Evolutionary conservation across 2,329 filamentous ascomycete species (phyloP).

Genomic region (Purpureocillium lavendulum): DNA sequence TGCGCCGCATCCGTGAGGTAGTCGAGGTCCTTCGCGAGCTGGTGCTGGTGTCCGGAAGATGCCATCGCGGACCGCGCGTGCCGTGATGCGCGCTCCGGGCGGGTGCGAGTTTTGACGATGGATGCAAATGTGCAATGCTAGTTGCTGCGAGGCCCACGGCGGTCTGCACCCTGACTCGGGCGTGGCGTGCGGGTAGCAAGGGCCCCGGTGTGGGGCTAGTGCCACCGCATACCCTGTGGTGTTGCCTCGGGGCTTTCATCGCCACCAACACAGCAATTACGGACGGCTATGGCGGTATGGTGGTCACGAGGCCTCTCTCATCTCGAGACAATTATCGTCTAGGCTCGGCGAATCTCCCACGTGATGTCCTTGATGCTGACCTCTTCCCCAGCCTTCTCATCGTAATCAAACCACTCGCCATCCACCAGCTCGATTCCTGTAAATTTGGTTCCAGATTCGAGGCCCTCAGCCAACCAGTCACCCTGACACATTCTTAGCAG

Average conservation of each 20-base stretch:
- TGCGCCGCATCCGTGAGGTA: constrained; percentile 54
- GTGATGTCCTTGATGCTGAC: constrained; percentile 85
- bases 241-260: too few species aligned
- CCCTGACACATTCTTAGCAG: constrained; percentile 44
- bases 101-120: too few species aligned
- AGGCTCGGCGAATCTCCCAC: constrained; percentile 76
- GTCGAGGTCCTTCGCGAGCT: constrained; percentile 14
- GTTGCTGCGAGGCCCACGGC: neutral
- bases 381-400: constrained; percentile 86
- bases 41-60: constrained; percentile 5
- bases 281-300: neutral
- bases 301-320: neutral
- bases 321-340: constrained; percentile 10
- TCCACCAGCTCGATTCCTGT: constrained; percentile 72
- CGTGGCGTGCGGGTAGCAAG: neutral
- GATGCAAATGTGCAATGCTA: too few species aligned
- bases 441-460: constrained; percentile 77
- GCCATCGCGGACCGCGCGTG: constrained; percentile 7
- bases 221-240: too few species aligned
- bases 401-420: constrained; percentile 97
- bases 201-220: neutral
- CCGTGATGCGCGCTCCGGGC: neutral
- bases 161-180: neutral
- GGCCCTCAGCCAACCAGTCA: constrained; percentile 78
- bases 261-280: neutral